Evolutionary conservation across 208 protist genomes (phyloP).

Genomic region (Leptomonas seymouri): DNA sequence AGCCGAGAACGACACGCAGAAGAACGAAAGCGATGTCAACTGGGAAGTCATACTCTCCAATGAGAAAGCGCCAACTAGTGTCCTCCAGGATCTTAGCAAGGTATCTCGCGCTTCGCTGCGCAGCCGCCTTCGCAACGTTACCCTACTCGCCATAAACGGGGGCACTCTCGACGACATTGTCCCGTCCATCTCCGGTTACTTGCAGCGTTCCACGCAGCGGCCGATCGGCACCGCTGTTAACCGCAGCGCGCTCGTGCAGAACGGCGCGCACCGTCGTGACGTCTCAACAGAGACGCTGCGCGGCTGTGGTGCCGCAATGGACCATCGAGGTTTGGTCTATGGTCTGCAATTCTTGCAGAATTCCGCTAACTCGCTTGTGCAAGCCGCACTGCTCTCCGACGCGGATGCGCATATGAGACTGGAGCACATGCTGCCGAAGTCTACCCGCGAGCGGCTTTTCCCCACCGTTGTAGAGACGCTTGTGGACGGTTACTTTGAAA

Average conservation of each 20-base stretch:
- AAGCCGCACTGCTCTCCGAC: constrained; percentile 51
- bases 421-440: constrained; percentile 36
- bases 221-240: constrained; percentile 19
- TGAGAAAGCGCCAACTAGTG: constrained; percentile 19
- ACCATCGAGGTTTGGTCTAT: constrained; percentile 83
- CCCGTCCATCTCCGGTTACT: constrained; percentile 51
- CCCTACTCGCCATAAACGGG: constrained; percentile 65
- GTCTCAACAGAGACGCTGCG: constrained; percentile 74
- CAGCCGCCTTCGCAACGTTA: constrained; percentile 40
- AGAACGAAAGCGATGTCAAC: constrained; percentile 7
- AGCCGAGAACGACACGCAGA: constrained; percentile 1
- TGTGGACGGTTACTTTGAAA: constrained; percentile 7
- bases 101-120: constrained; percentile 37
- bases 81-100: constrained; percentile 38
- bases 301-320: constrained; percentile 59
- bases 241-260: constrained; percentile 11
- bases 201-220: constrained; percentile 55
- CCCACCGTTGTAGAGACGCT: constrained; percentile 65
- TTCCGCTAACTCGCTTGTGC: constrained; percentile 60
- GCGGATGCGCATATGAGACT: constrained; percentile 38
- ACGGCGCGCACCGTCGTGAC: constrained; percentile 49
- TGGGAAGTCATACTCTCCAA: constrained; percentile 32
- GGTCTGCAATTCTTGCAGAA: constrained; percentile 64
- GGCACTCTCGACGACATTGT: constrained; percentile 77
- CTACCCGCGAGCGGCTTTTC: constrained; percentile 52